Base-by-base conservation (phyloP, 192 early-diverging fungal genomes). In the Backusella macrospora region DNA sequence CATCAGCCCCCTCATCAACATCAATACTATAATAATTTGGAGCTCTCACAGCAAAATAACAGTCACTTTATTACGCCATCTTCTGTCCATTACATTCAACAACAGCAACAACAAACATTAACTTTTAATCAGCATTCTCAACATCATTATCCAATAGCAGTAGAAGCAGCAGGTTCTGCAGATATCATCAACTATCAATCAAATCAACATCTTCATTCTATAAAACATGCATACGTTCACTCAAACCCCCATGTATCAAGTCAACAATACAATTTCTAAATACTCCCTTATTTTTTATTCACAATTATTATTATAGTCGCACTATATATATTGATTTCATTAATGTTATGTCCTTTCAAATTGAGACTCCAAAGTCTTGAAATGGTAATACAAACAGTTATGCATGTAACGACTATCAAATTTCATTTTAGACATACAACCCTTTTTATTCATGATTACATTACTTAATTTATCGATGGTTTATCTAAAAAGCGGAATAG, bases 141-240 rank as follows among this genome's bases (percentile, higher is more conserved):
- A 47, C 46, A 47, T 14, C 46, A 47, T 47, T 14, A 47, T 47
- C 29, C 29, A 34, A 2, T 34, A 34, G 29, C 2, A 34, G 29
- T 34, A 34, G 29, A 65, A 65, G 63, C 63, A 65, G 63, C 63
- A 38, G 63, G 63, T 65, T 38, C 63, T 65, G 63, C 63, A 47
- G 29, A 34, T 34, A 34, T 2, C 0, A 34, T 34, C 8, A 23
- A 59, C 9, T 5, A 12, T 59, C 52, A 59, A 26, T 59, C 52
- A 59, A 26, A 59, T 59, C 52, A 59, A 4, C 52, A 52, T 52
- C 49, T n/a, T 52, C 49, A 59, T 59, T 23, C 52, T 59, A 59
- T 59, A 59, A 21, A 59, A 59, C 26, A 59, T 59, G 52, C 13
- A 34, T 34, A 34, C 29, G 29, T 34, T 34, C 29, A 34, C 29